Conservation (phyloP, 306 rosid genomes). For the Canavalia ensiformis region DNA sequence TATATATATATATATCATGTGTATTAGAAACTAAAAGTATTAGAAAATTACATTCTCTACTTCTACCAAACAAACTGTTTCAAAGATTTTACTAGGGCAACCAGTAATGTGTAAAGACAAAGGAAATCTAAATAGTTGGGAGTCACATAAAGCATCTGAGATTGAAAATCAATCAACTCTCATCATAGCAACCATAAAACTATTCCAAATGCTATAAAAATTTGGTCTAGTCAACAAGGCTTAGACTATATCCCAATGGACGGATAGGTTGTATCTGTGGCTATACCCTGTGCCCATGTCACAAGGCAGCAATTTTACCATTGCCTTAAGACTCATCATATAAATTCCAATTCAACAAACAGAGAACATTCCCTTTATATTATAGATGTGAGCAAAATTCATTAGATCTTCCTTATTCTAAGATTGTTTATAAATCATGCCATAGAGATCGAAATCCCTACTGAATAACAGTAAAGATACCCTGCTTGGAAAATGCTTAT, state of each 20-base stretch:
- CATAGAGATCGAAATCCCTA: conserved; percentile 15
- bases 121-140: conserved; percentile 1
- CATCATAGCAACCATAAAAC: background rate
- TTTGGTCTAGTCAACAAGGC: background rate
- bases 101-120: background rate
- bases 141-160: background rate
- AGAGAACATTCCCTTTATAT: background rate
- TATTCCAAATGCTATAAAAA: background rate
- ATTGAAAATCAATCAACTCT: conserved; percentile 32
- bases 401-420: background rate
- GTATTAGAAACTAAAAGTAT: background rate
- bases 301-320: background rate
- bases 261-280: background rate
- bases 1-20: too few relatives aligned
- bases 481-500: too few relatives aligned
- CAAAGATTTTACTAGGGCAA: conserved; percentile 14
- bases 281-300: background rate
- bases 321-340: background rate
- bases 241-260: background rate
- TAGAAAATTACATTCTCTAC: background rate
- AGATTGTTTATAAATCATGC: background rate
- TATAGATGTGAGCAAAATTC: background rate
- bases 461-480: background rate
- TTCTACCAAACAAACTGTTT: conserved; percentile 32
- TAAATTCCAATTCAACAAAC: background rate